phyloP scores from a whole-genome alignment of 148 eudicot genomes.

The Pouteria glomerata region DNA sequence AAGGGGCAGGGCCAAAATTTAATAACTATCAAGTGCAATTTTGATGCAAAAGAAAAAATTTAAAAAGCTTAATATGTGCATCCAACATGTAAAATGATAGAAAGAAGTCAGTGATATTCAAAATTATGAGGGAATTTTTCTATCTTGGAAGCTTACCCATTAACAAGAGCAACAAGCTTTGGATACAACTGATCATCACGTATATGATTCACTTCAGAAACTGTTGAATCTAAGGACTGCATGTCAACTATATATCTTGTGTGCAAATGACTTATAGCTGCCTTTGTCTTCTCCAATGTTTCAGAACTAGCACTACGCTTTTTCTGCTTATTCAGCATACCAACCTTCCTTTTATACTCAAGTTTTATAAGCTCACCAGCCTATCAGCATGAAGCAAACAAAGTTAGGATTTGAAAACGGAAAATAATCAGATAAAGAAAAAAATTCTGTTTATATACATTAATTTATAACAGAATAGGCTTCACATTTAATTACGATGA shows the following conservation, averaged over 20 bases:
- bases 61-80: neutral
- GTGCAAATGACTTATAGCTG: conserved; percentile 97
- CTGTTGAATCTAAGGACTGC: conserved; percentile 98
- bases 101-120: neutral
- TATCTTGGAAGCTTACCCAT: conserved; percentile 45
- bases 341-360: conserved; percentile 89
- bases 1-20: neutral
- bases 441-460: neutral
- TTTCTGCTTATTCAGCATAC: conserved; percentile 69
- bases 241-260: conserved; percentile 96
- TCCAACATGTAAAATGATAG: neutral
- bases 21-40: neutral
- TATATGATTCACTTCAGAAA: conserved; percentile 79
- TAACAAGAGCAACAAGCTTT: conserved; percentile 82
- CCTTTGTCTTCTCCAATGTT: conserved; percentile 88
- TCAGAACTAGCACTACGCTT: conserved; percentile 71
- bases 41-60: neutral
- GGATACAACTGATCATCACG: conserved; percentile 91
- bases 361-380: conserved; percentile 91
- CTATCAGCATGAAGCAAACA: conserved; percentile 30
- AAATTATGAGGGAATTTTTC: neutral
- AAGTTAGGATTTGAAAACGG: neutral
- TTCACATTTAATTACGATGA: neutral
- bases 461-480: neutral
- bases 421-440: neutral